Evolutionary conservation across 2,329 filamentous ascomycete species (phyloP).

Genomic region (Talaromyces sp.): DNA sequence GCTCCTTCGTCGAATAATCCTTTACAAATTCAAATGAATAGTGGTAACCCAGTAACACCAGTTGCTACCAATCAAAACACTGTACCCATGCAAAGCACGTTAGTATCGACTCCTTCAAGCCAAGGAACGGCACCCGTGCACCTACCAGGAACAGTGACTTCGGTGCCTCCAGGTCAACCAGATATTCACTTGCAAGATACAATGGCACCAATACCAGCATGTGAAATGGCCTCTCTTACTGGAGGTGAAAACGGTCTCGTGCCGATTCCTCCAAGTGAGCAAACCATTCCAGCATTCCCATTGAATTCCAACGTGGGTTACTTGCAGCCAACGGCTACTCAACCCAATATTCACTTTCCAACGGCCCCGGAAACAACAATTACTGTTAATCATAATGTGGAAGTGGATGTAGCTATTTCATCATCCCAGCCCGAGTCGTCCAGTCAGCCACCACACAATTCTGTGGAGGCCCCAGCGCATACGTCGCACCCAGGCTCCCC

Average conservation of each 20-base stretch:
- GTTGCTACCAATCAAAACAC: background rate
- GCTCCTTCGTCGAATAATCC: background rate
- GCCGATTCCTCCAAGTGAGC: conserved; percentile 5
- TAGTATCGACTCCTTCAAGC: background rate
- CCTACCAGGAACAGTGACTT: background rate
- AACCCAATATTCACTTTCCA: background rate
- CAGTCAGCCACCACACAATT: background rate
- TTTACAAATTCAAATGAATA: background rate
- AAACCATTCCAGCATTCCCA: background rate
- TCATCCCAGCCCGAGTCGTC: background rate
- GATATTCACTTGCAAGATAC: background rate
- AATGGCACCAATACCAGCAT: conserved; percentile 6
- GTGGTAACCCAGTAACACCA: background rate
- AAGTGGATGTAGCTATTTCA: background rate
- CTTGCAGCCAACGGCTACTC: background rate
- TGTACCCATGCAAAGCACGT: background rate
- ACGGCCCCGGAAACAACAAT: background rate
- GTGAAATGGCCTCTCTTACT: background rate
- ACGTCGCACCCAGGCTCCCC: background rate
- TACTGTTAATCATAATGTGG: background rate
- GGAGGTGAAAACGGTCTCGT: background rate
- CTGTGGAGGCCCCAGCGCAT: background rate
- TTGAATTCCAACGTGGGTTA: background rate
- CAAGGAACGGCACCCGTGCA: background rate
- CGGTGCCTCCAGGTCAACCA: background rate